Percentiles rank a stretch among this genome's conserved stretches.
These are phyloP conservation scores for Trametes cinnabarina DNA, from an alignment of 768 basidiomycete genomes.

Conservation along the genomic window DNA sequence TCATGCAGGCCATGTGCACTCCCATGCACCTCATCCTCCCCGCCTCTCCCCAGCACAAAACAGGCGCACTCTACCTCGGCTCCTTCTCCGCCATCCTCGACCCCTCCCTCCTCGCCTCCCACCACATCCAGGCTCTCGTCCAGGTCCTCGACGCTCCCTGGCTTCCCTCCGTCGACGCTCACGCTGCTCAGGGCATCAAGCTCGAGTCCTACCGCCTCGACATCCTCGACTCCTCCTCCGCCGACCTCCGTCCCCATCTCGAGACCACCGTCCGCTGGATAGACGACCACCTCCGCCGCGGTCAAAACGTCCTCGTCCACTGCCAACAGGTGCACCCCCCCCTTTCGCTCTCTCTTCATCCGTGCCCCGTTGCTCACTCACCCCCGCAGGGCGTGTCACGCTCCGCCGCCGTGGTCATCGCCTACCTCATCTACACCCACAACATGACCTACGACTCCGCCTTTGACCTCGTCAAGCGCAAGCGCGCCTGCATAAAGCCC, in stretches of 20 bases:
- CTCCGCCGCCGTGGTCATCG: constrained; percentile 72
- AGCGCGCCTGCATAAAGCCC: constrained; percentile 72
- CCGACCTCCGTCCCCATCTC: constrained; percentile 66
- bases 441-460: constrained; percentile 74
- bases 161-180: constrained; percentile 42
- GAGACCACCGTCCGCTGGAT: constrained; percentile 69
- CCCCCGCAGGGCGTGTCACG: constrained; percentile 70
- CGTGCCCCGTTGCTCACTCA: constrained; percentile 1
- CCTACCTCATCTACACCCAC: constrained; percentile 74
- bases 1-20: constrained; percentile 82
- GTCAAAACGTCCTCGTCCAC: constrained; percentile 71
- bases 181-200: constrained; percentile 30
- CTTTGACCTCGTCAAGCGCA: constrained; percentile 54
- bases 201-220: constrained; percentile 60
- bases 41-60: constrained; percentile 26
- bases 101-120: constrained; percentile 44
- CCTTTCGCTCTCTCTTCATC: not conserved
- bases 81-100: constrained; percentile 63
- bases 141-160: constrained; percentile 68
- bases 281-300: constrained; percentile 54
- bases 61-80: constrained; percentile 67
- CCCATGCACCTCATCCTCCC: constrained; percentile 76
- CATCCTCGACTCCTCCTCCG: constrained; percentile 59
- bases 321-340: constrained; percentile 67
- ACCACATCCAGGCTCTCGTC: constrained; percentile 58